Conservation (phyloP, 139 green algal species). For the Closterium sp. region DNA sequence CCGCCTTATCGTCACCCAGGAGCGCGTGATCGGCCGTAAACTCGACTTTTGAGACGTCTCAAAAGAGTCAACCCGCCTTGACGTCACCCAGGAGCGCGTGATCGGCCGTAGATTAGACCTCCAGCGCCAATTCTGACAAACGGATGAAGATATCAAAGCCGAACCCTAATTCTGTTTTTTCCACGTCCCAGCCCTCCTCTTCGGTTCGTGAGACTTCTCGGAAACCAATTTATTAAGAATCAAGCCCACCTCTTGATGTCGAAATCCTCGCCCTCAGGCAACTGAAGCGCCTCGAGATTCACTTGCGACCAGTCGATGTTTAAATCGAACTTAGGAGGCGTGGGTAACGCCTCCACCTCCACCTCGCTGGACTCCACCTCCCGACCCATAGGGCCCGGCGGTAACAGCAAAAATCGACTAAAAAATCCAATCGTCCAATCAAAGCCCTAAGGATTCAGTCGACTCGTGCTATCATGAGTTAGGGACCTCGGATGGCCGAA, state of each 20-base stretch:
- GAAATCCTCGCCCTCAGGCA: conserved; percentile 87
- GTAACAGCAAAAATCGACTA: too few species aligned
- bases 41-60: too few species aligned
- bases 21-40: not conserved
- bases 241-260: conserved; percentile 64
- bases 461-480: too few species aligned
- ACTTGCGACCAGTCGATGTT: conserved; percentile 61
- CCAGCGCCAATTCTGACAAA: too few species aligned
- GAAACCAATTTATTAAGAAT: too few species aligned
- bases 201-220: too few species aligned
- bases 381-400: not conserved
- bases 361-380: not conserved
- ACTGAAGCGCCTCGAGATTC: conserved; percentile 78
- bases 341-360: not conserved
- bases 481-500: too few species aligned
- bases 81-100: not conserved
- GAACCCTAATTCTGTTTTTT: too few species aligned
- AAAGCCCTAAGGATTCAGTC: too few species aligned
- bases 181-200: too few species aligned
- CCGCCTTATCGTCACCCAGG: not conserved
- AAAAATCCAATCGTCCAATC: too few species aligned
- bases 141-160: too few species aligned
- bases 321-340: conserved; percentile 29
- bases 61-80: not conserved
- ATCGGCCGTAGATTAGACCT: not conserved